A percentile compares a stretch with the other conserved stretches of the same genome.
phyloP scores from a whole-genome alignment of 805 yeast genomes.

The Naumovozyma castellii region DNA sequence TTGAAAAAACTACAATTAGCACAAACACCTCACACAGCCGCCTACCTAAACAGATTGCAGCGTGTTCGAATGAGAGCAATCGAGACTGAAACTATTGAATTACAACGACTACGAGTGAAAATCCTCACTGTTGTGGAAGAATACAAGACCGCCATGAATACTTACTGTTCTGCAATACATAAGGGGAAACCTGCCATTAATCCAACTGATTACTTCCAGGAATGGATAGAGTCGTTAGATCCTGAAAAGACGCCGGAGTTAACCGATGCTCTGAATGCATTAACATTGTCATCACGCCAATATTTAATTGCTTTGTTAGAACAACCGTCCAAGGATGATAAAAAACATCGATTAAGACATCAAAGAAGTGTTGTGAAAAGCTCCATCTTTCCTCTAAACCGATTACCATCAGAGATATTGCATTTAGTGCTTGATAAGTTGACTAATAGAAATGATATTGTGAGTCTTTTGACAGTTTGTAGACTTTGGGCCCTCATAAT shows the following conservation, averaged over 20 bases:
- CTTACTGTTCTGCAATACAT: constrained; percentile 12
- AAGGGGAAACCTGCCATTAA: constrained; percentile 13
- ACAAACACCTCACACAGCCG: constrained; percentile 14
- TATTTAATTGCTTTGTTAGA: not conserved
- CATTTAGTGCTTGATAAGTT: constrained; percentile 58
- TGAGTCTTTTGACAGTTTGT: constrained; percentile 61
- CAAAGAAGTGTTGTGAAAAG: not conserved
- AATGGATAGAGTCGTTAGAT: constrained; percentile 19
- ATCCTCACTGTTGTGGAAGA: constrained; percentile 20
- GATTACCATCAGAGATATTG: constrained; percentile 47
- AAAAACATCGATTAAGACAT: not conserved
- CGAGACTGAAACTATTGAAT: constrained; percentile 26
- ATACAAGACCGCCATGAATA: constrained; percentile 19
- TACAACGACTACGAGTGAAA: constrained; percentile 20
- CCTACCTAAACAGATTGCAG: constrained; percentile 20
- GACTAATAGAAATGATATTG: constrained; percentile 49
- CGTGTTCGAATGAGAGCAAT: constrained; percentile 26
- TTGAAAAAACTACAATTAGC: constrained; percentile 12
- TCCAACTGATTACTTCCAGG: constrained; percentile 19
- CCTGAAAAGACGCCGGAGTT: constrained; percentile 14
- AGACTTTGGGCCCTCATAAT: constrained; percentile 70
- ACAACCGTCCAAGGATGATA: constrained; percentile 2
- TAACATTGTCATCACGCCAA: constrained; percentile 12
- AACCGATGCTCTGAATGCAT: constrained; percentile 14
- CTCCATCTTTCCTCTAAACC: constrained; percentile 21